Evolutionary conservation across 305 asterid species (phyloP).

Genomic region (Solanum chacoense): DNA sequence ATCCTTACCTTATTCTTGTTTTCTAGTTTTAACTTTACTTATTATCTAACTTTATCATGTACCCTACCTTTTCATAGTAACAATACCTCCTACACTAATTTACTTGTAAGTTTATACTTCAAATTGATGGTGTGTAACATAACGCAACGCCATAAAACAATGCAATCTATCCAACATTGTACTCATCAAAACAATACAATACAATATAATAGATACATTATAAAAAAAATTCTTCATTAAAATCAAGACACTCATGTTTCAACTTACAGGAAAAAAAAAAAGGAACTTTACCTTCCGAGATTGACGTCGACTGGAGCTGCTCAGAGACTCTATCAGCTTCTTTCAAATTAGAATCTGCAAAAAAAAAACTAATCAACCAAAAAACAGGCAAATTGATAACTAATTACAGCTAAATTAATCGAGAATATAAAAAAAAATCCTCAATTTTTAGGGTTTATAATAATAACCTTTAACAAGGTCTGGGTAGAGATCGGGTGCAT

Average conservation of each 20-base stretch:
- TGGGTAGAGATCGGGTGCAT: slow-evolving; percentile 70
- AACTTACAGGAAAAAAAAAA: neutral
- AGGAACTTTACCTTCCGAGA: slow-evolving; percentile 40
- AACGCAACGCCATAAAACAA: neutral
- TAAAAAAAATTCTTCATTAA: neutral
- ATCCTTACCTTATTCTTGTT: neutral
- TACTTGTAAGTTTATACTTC: neutral
- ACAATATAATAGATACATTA: neutral
- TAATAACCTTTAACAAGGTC: slow-evolving; percentile 70
- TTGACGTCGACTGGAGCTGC: slow-evolving; percentile 76
- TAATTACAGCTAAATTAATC: neutral
- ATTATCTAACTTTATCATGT: neutral
- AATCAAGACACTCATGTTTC: neutral
- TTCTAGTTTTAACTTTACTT: neutral
- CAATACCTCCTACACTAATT: neutral
- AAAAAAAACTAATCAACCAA: neutral
- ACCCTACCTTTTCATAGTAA: neutral
- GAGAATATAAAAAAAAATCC: no score
- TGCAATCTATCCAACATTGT: neutral
- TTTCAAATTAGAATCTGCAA: slow-evolving; percentile 45
- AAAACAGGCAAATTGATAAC: neutral
- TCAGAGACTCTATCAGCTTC: slow-evolving; percentile 63
- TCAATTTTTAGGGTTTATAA: neutral
- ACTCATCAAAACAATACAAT: neutral
- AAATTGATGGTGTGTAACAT: neutral